Conservation (phyloP, 116 monocot genomes). For the Posidonia oceanica region DNA sequence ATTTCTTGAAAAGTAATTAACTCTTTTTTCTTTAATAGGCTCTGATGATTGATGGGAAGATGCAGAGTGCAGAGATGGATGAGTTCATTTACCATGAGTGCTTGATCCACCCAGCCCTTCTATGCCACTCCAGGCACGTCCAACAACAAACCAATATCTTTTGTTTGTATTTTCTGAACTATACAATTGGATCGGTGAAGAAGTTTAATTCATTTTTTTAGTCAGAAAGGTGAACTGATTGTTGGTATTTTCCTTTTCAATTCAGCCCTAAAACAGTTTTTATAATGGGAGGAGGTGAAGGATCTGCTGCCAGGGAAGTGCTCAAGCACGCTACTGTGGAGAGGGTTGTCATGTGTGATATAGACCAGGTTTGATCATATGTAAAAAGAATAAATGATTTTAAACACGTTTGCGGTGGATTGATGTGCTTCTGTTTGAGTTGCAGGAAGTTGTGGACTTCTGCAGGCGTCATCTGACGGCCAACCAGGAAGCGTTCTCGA, state of each 20-base stretch:
- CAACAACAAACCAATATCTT: no score
- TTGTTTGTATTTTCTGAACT: no score
- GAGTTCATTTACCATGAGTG: constrained; percentile 79
- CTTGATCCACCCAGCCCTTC: constrained; percentile 54
- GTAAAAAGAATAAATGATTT: no score
- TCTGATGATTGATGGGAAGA: constrained; percentile 65
- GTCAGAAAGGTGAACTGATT: no score
- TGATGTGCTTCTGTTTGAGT: not conserved
- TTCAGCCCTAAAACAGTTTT: constrained; percentile 44
- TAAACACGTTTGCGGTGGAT: no score
- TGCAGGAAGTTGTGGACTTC: constrained; percentile 79
- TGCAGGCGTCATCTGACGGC: constrained; percentile 38
- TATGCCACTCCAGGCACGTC: constrained; percentile 38
- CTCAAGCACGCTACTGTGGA: constrained; percentile 47
- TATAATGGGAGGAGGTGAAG: constrained; percentile 77
- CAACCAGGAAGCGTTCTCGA: constrained; percentile 46
- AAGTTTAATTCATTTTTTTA: no score
- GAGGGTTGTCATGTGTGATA: constrained; percentile 76
- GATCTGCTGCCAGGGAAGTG: constrained; percentile 69
- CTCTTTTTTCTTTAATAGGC: constrained; percentile 18
- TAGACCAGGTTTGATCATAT: constrained; percentile 62
- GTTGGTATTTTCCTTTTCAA: not conserved
- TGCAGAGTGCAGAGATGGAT: constrained; percentile 71
- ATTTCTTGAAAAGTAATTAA: not conserved
- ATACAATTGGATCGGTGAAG: no score